Conservation (phyloP, 352 stramenopile species). For the Aphanomyces euteiches region DNA sequence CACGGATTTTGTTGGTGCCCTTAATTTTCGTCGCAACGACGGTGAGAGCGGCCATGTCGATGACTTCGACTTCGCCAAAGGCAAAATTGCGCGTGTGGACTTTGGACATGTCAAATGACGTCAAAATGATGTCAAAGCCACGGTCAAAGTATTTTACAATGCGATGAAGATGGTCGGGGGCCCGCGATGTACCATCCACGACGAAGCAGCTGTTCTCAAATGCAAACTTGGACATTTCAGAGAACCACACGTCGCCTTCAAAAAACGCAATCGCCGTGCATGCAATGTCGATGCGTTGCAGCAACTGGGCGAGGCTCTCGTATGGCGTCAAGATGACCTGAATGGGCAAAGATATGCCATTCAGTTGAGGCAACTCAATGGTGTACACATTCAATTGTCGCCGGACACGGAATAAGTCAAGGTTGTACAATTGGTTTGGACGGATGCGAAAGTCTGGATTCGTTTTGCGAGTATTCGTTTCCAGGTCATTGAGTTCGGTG, state of each 20-base stretch:
- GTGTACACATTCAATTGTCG: neutral
- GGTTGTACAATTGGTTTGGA: neutral
- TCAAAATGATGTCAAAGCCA: slow-evolving; percentile 3
- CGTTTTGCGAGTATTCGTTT: neutral
- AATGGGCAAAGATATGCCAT: neutral
- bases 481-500: neutral
- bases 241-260: neutral
- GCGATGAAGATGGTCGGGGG: neutral
- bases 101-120: neutral
- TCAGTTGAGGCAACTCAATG: neutral
- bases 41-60: neutral
- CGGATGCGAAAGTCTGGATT: neutral
- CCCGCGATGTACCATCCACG: neutral
- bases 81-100: slow-evolving; percentile 8
- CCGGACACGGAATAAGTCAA: neutral
- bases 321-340: neutral
- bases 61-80: neutral
- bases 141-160: slow-evolving; percentile 7
- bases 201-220: slow-evolving; percentile 15
- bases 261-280: neutral
- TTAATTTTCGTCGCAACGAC: neutral
- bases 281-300: neutral
- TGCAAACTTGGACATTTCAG: neutral
- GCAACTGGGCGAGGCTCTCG: neutral
- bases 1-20: neutral